phyloP scores from a whole-genome alignment of 2,329 filamentous ascomycete species.

The Penicillium sp. region DNA sequence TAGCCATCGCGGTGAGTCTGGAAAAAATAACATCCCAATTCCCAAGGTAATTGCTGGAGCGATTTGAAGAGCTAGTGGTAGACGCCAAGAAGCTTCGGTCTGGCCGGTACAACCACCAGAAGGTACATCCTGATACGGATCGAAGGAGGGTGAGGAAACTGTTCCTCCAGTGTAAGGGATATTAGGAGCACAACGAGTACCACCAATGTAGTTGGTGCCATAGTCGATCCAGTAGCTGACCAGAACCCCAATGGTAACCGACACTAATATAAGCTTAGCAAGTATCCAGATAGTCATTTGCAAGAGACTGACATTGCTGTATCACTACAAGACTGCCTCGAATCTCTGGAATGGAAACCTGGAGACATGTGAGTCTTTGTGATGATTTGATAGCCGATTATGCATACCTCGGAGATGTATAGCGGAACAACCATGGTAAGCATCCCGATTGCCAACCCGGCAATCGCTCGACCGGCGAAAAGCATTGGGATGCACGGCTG shows the following conservation, averaged over 20 bases:
- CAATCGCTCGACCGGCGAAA: slow-evolving; percentile 48
- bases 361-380: background rate
- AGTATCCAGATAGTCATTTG: background rate
- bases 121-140: slow-evolving; percentile 43
- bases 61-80: slow-evolving; percentile 51
- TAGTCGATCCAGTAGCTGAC: slow-evolving; percentile 45
- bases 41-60: slow-evolving; percentile 40
- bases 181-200: slow-evolving; percentile 49
- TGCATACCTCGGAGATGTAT: slow-evolving; percentile 53
- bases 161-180: slow-evolving; percentile 50
- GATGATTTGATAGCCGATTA: background rate
- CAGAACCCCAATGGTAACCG: slow-evolving; percentile 40
- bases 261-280: slow-evolving; percentile 35
- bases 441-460: slow-evolving; percentile 46
- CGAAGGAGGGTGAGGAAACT: slow-evolving; percentile 39
- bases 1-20: slow-evolving; percentile 59
- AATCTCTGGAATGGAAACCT: slow-evolving; percentile 45
- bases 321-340: slow-evolving; percentile 40
- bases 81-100: slow-evolving; percentile 49
- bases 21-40: slow-evolving; percentile 50
- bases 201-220: slow-evolving; percentile 47
- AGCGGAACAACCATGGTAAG: slow-evolving; percentile 52
- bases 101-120: slow-evolving; percentile 50
- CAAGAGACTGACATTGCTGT: slow-evolving; percentile 35
- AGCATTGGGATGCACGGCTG: slow-evolving; percentile 43